Evolutionary conservation across 1,284 basidiomycete species (phyloP).

Genomic region (Coniferiporia sulphurascens): DNA sequence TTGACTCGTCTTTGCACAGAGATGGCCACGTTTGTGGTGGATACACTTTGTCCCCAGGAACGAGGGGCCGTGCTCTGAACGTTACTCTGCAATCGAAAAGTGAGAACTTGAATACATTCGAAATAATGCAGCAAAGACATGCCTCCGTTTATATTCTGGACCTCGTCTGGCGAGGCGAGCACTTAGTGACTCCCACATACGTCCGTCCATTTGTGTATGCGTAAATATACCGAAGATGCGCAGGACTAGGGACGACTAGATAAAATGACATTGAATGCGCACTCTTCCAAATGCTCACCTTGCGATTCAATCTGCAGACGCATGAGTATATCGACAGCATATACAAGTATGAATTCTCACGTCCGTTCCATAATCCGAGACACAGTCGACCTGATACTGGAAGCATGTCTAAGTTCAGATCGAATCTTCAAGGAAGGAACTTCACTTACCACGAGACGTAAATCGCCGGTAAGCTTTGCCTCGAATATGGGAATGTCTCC

Average conservation of each 20-base stretch:
- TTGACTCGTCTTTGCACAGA: slow-evolving; percentile 1
- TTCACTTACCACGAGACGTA: slow-evolving; percentile 50
- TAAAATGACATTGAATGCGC: background rate
- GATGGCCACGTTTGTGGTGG: slow-evolving; percentile 19
- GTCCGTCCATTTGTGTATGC: slow-evolving; percentile 49
- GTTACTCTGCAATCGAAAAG: slow-evolving; percentile 16
- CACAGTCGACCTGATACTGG: slow-evolving; percentile 63
- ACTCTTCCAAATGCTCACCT: slow-evolving; percentile 32
- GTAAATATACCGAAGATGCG: slow-evolving; percentile 62
- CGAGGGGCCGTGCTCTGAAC: slow-evolving; percentile 13
- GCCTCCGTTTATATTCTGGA: slow-evolving; percentile 40
- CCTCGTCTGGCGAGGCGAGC: slow-evolving; percentile 48
- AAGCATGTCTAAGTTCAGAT: background rate
- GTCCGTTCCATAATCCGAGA: slow-evolving; percentile 44
- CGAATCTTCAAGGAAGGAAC: background rate
- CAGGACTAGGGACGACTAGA: slow-evolving; percentile 36
- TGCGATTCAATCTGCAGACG: slow-evolving; percentile 44
- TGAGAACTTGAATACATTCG: background rate
- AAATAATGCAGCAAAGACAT: background rate
- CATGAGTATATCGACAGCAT: background rate
- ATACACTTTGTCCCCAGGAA: slow-evolving; percentile 17
- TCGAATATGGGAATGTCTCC: slow-evolving; percentile 57
- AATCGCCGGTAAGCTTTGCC: slow-evolving; percentile 61
- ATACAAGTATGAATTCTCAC: slow-evolving; percentile 30
- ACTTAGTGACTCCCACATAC: slow-evolving; percentile 54